These are phyloP conservation scores for Pyrenophora tritici-repentis DNA, from an alignment of 2,329 filamentous ascomycete species.

Conservation along the genomic window DNA sequence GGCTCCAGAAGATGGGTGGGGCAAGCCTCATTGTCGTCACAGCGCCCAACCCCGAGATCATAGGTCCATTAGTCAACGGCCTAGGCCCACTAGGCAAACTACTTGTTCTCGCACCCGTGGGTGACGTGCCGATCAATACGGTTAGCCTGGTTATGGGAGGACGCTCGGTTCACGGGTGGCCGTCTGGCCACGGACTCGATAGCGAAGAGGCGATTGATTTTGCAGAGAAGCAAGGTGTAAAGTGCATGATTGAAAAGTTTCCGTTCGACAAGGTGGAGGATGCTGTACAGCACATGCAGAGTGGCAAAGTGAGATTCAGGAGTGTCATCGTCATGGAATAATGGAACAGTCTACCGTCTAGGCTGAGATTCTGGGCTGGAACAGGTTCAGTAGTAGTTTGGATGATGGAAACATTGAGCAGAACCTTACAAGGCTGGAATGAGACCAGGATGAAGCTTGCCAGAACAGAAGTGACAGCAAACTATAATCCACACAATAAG, in stretches of 20 bases:
- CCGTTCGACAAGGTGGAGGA: conserved; percentile 57
- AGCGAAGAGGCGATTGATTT: conserved; percentile 59
- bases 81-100: conserved; percentile 63
- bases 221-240: conserved; percentile 53
- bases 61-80: conserved; percentile 60
- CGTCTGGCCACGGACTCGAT: conserved; percentile 58
- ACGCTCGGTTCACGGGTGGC: conserved; percentile 58
- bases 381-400: neutral
- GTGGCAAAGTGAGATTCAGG: conserved; percentile 57
- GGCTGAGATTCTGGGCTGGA: no score
- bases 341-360: neutral
- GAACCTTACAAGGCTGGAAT: neutral
- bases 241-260: conserved; percentile 61
- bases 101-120: conserved; percentile 61
- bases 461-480: neutral
- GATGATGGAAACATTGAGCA: neutral
- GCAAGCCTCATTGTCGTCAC: conserved; percentile 67
- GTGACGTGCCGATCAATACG: conserved; percentile 52
- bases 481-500: conserved; percentile 5
- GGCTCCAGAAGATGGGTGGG: conserved; percentile 63
- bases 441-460: neutral
- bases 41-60: conserved; percentile 63
- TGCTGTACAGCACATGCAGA: conserved; percentile 57
- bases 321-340: conserved; percentile 56
- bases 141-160: conserved; percentile 54